These are phyloP conservation scores for Dysphania ambrosioides DNA, from an alignment of 148 eudicot genomes.

Conservation along the genomic window DNA sequence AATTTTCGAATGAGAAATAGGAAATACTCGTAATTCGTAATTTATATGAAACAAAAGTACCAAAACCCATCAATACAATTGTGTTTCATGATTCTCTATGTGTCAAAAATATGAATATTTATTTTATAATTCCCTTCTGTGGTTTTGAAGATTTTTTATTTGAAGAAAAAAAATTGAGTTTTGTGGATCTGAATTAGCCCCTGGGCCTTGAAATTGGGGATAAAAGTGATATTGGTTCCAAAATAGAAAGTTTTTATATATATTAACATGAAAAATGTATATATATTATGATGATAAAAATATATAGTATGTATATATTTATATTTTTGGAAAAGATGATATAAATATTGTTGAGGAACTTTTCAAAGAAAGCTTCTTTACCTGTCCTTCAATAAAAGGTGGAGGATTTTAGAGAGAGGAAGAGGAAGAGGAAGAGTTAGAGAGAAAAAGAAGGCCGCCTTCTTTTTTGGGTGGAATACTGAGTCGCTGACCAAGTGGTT, in stretches of 20 bases:
- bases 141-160: slow-evolving; percentile 16
- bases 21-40: too few relatives aligned
- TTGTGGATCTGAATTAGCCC: slow-evolving; percentile 29
- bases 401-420: slow-evolving; percentile 21
- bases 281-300: slow-evolving; percentile 7
- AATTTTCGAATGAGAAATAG: too few relatives aligned
- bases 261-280: too few relatives aligned
- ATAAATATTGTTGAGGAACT: slow-evolving; percentile 32
- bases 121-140: too few relatives aligned
- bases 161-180: slow-evolving; percentile 21
- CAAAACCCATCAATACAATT: too few relatives aligned
- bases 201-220: slow-evolving; percentile 47
- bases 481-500: slow-evolving; percentile 34
- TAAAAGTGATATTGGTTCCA: slow-evolving; percentile 29
- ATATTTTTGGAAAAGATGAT: too few relatives aligned
- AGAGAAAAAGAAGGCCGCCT: slow-evolving; percentile 25
- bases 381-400: slow-evolving; percentile 39
- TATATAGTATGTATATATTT: too few relatives aligned
- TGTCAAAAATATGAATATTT: too few relatives aligned
- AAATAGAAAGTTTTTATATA: slow-evolving; percentile 17
- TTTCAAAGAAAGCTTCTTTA: slow-evolving; percentile 42
- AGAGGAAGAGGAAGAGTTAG: slow-evolving; percentile 10
- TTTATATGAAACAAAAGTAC: too few relatives aligned
- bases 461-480: slow-evolving; percentile 28
- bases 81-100: too few relatives aligned